Base-by-base conservation (phyloP, 192 early-diverging fungal genomes). In the Powellomyces hirtus region DNA sequence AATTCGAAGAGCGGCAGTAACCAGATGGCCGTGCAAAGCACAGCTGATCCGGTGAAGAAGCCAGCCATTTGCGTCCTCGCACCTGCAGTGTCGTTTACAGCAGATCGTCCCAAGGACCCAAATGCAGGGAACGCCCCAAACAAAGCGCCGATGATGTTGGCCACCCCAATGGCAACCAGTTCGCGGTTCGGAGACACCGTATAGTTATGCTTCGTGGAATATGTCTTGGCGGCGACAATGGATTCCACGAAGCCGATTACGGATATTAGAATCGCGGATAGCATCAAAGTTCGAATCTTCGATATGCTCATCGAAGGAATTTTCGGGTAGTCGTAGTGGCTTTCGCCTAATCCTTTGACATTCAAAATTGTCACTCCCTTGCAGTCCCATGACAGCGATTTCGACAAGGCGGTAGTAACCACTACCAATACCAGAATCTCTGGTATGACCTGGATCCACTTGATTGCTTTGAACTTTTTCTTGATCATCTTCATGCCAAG, bases 221-320 rank as follows among this genome's bases (percentile, higher is more conserved):
- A 98, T 29, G 92, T 92, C 70, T 97, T 94, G 3, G 94, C 89
- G 20, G 96, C 90, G 29, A 91, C 95, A 67, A 99, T 91, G 24
- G 93, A 92, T 78, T 99, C 97, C 24, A 99, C 96, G 71, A 99
- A 96, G 2, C 97, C 97, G 68, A 99, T 91, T 73, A 97, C 88
- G 38, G 97, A 90, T 56, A 97, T 95, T 20, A 97, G 81, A 53
- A 92, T 90, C 1, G 92, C 86, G 1, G 91, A 90, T 16, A 94
- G 82, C 61, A 95, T 76, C 36, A 95, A 74, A 62, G 84, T 83
- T 52, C 86, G 88, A 42, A 94, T 62, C 44, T 82, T 80, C 11
- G 76, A 68, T 38, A 82, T 68, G 5, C 86, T 79, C 4, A 92
- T 85, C 2, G 79, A 58, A 29, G 83, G 74, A 10, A 94, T 85